Conservation (phyloP, 2,329 filamentous ascomycete species). For the Colletotrichum sp. region DNA sequence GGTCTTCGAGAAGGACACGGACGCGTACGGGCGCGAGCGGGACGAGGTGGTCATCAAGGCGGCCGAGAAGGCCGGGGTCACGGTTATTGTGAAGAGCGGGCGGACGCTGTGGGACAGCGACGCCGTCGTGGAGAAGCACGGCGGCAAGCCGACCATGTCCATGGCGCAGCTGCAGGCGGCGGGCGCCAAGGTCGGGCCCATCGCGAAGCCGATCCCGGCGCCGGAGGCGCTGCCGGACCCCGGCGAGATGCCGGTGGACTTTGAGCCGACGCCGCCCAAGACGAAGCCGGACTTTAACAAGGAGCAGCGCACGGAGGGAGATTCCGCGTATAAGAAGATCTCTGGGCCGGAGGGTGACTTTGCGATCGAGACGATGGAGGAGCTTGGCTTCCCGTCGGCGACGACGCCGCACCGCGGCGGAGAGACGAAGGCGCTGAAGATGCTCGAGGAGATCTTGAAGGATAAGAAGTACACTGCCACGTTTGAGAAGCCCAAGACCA, state of each 20-base stretch:
- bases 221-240: slow-evolving; percentile 68
- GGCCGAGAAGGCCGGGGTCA: slow-evolving; percentile 69
- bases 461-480: slow-evolving; percentile 72
- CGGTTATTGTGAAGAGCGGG: slow-evolving; percentile 69
- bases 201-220: slow-evolving; percentile 64
- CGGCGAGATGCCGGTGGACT: slow-evolving; percentile 63
- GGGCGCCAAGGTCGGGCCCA: slow-evolving; percentile 65
- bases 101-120: slow-evolving; percentile 78
- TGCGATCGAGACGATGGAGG: slow-evolving; percentile 71
- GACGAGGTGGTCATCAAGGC: slow-evolving; percentile 63
- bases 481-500: slow-evolving; percentile 78
- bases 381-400: slow-evolving; percentile 70
- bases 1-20: slow-evolving; percentile 81
- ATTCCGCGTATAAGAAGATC: slow-evolving; percentile 64
- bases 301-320: slow-evolving; percentile 54
- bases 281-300: slow-evolving; percentile 65
- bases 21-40: slow-evolving; percentile 70
- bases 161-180: slow-evolving; percentile 70
- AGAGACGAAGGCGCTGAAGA: slow-evolving; percentile 67
- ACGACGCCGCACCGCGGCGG: slow-evolving; percentile 73
- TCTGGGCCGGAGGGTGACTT: slow-evolving; percentile 74
- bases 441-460: slow-evolving; percentile 62
- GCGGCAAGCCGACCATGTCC: slow-evolving; percentile 76
- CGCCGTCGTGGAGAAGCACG: slow-evolving; percentile 67
- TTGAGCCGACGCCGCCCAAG: slow-evolving; percentile 60